phyloP scores from a whole-genome alignment of 2,329 filamentous ascomycete genomes.

The Harringtonia lauricola region DNA sequence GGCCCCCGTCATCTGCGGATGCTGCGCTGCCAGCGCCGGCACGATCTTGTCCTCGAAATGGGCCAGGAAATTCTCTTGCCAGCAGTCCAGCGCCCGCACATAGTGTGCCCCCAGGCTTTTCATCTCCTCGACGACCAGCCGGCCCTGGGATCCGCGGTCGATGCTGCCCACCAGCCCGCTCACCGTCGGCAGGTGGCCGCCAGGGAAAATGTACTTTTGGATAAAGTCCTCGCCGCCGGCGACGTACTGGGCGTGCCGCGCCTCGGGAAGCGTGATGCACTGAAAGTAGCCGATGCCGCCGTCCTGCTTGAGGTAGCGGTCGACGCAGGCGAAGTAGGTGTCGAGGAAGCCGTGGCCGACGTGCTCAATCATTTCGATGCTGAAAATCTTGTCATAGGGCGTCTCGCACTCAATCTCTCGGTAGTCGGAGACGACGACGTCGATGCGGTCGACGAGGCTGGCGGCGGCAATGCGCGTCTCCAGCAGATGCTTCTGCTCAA shows the following conservation, averaged over 20 bases:
- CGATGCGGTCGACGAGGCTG: constrained; percentile 48
- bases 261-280: constrained; percentile 67
- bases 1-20: constrained; percentile 46
- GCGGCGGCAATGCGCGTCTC: constrained; percentile 52
- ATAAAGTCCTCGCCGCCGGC: constrained; percentile 62
- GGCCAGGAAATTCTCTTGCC: constrained; percentile 54
- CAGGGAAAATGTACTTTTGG: constrained; percentile 67
- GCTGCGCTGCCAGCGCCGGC: constrained; percentile 46
- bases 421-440: constrained; percentile 60
- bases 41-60: constrained; percentile 52
- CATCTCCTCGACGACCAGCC: constrained; percentile 53
- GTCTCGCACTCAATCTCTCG: constrained; percentile 36
- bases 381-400: constrained; percentile 59
- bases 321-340: constrained; percentile 56
- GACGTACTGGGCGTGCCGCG: constrained; percentile 55
- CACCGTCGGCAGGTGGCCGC: constrained; percentile 55
- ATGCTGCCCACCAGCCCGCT: constrained; percentile 49
- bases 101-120: constrained; percentile 70
- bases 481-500: constrained; percentile 57
- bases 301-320: constrained; percentile 52
- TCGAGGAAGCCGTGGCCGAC: constrained; percentile 57
- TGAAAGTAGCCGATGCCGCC: constrained; percentile 62
- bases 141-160: constrained; percentile 45
- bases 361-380: constrained; percentile 69
- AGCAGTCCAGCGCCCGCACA: constrained; percentile 54